A percentile compares a stretch with the other conserved stretches of the same genome.
Evolutionary conservation across 371 early-diverging fungal genomes (phyloP).

Genomic region (Phascolomyces articulosus): DNA sequence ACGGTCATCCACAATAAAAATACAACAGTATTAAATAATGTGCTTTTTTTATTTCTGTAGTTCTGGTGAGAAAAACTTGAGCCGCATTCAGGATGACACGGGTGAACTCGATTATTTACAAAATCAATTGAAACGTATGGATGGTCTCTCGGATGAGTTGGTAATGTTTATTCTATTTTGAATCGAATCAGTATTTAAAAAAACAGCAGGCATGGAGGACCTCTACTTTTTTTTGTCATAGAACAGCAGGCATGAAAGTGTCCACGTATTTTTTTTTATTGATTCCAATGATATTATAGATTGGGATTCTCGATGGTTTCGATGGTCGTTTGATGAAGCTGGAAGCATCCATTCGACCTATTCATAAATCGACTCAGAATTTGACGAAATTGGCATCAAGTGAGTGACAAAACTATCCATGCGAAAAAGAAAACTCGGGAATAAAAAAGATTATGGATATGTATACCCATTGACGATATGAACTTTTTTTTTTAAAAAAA

Average conservation of each 20-base stretch:
- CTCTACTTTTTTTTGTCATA: no score
- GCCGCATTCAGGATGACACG: slow-evolving; percentile 31
- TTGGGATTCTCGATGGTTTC: slow-evolving; percentile 77
- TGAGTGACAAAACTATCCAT: slow-evolving; percentile 27
- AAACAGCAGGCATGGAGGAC: no score
- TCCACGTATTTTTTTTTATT: not conserved
- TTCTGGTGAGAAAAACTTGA: slow-evolving; percentile 10
- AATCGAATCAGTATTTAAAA: no score
- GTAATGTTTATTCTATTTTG: slow-evolving; percentile 16
- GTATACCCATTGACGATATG: no score
- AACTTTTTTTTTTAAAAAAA: not conserved
- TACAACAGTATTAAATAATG: not conserved
- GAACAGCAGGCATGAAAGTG: no score
- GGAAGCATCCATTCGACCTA: slow-evolving; percentile 83
- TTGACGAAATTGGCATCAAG: slow-evolving; percentile 79
- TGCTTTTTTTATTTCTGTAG: no score
- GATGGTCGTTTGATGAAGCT: slow-evolving; percentile 81
- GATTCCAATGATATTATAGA: slow-evolving; percentile 23
- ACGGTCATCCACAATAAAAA: no score
- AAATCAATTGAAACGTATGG: slow-evolving; percentile 46
- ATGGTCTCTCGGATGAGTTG: slow-evolving; percentile 43
- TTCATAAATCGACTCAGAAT: slow-evolving; percentile 85
- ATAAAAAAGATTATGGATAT: no score
- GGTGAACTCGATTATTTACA: slow-evolving; percentile 39
- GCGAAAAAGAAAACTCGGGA: not conserved